phyloP scores from a whole-genome alignment of 148 eudicot genomes.

The Beta vulgaris region DNA sequence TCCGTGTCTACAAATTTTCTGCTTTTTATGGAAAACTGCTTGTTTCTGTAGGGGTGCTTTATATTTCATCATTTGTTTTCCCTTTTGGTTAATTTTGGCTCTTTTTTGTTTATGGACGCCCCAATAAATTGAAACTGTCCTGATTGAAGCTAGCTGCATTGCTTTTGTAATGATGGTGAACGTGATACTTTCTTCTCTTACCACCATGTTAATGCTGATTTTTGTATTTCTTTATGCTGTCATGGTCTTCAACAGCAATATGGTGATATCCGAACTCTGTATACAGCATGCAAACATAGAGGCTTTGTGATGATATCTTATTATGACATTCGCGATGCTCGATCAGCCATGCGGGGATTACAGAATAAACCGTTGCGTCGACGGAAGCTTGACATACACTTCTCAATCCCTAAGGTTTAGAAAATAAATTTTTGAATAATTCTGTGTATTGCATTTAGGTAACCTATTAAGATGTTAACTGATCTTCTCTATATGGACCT shows the following conservation, averaged over 20 bases:
- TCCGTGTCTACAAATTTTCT: neutral
- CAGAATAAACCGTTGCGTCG: slow-evolving; percentile 82
- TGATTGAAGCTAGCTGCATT: neutral
- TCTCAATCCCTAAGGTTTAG: slow-evolving; percentile 89
- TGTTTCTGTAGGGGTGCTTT: neutral
- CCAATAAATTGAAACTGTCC: neutral
- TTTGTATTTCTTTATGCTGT: neutral
- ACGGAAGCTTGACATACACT: slow-evolving; percentile 93
- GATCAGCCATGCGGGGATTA: slow-evolving; percentile 77
- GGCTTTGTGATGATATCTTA: slow-evolving; percentile 99
- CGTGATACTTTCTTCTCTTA: neutral
- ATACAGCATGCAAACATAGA: slow-evolving; percentile 89
- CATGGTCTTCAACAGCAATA: slow-evolving; percentile 55
- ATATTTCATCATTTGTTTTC: neutral
- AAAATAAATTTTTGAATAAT: neutral
- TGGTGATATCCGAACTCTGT: slow-evolving; percentile 88
- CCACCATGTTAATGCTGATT: neutral
- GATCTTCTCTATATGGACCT: neutral
- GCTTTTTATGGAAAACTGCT: no score
- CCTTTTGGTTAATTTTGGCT: neutral
- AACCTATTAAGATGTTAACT: neutral
- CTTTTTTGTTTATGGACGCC: neutral
- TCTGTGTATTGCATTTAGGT: slow-evolving; percentile 2
- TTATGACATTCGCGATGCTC: slow-evolving; percentile 91
- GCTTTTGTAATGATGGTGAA: neutral